phyloP scores from a whole-genome alignment of 441 rosid genomes.

The Bocquillonia castaneifolia region DNA sequence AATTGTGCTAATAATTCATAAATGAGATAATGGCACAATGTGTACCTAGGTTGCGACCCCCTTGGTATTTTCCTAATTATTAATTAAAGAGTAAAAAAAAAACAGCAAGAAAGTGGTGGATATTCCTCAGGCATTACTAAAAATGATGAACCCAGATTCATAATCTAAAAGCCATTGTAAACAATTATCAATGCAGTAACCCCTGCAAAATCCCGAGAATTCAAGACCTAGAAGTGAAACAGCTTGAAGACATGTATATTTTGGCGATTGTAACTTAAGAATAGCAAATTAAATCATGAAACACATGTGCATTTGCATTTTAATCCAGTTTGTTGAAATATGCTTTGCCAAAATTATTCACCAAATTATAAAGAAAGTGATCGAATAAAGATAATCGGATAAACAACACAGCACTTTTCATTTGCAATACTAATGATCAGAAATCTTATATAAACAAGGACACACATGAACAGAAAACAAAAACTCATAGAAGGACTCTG shows the following conservation, averaged over 20 bases:
- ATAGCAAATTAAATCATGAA: not conserved
- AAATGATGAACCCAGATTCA: not conserved
- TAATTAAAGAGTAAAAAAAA: not conserved
- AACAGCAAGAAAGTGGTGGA: not conserved
- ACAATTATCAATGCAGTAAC: not conserved
- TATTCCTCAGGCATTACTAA: not conserved
- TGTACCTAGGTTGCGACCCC: not conserved
- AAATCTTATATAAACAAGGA: slow-evolving; percentile 2
- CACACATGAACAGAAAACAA: not conserved
- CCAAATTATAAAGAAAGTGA: not conserved
- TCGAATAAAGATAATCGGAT: not conserved
- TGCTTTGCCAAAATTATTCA: no score
- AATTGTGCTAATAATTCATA: not conserved
- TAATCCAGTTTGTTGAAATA: no score
- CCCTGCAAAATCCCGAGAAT: no score
- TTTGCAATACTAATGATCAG: slow-evolving; percentile 1
- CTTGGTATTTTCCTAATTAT: not conserved
- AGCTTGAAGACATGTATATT: not conserved
- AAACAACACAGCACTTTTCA: not conserved
- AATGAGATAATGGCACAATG: not conserved
- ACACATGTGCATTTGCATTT: not conserved
- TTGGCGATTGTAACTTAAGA: not conserved
- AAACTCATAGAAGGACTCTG: not conserved
- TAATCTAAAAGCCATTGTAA: slow-evolving; percentile 1
- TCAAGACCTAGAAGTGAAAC: not conserved